A percentile compares a stretch with the other conserved stretches of the same genome.
Evolutionary conservation across 768 basidiomycete species (phyloP).

Genomic region (Brasilioporus rufonigricans): DNA sequence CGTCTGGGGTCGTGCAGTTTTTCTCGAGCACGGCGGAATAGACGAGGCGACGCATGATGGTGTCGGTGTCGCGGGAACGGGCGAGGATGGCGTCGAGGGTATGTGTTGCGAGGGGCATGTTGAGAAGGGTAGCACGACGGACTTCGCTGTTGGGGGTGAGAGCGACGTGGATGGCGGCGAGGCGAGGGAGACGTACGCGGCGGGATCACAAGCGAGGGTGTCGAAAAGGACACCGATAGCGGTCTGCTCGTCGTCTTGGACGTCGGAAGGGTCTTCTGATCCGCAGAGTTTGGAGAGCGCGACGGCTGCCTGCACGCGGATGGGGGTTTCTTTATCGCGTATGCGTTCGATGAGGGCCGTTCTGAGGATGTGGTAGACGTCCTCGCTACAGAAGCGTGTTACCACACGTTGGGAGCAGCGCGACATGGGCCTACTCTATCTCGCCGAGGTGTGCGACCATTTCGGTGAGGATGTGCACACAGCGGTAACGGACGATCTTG

Average conservation of each 20-base stretch:
- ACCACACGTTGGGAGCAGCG: neutral
- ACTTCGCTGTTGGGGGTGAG: conserved; percentile 62
- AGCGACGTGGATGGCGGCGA: neutral
- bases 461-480: conserved; percentile 71
- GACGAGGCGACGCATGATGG: conserved; percentile 67
- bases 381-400: conserved; percentile 52
- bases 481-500: conserved; percentile 81
- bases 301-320: conserved; percentile 78
- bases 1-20: conserved; percentile 31
- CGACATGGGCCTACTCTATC: conserved; percentile 62
- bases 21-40: conserved; percentile 59
- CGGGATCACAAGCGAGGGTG: conserved; percentile 66
- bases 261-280: conserved; percentile 61
- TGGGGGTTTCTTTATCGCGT: conserved; percentile 71
- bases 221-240: conserved; percentile 65
- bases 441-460: conserved; percentile 80
- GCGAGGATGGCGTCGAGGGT: conserved; percentile 68
- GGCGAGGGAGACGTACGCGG: conserved; percentile 53
- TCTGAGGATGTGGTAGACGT: conserved; percentile 64
- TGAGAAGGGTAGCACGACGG: conserved; percentile 69
- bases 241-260: conserved; percentile 43
- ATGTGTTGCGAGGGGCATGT: conserved; percentile 41
- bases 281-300: conserved; percentile 76
- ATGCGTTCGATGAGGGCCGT: conserved; percentile 65
- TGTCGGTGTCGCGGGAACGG: conserved; percentile 79